Conservation (phyloP, 192 early-diverging fungal genomes). For the Coemansia guatemalensis region DNA sequence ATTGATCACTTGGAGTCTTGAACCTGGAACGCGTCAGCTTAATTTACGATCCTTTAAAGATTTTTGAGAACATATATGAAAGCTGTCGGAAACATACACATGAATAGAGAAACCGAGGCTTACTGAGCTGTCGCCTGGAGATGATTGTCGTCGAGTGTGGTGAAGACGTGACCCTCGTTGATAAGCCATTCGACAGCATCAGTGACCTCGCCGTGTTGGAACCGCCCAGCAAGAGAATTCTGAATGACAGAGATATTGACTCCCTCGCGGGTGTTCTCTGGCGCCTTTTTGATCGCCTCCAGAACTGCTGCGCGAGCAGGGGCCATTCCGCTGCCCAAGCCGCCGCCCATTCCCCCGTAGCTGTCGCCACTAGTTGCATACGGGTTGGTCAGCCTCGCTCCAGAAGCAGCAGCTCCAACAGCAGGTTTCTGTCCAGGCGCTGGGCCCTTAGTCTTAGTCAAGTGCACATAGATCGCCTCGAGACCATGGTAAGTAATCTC, state of each 20-base stretch:
- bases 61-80: too few relatives aligned
- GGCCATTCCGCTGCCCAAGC: conserved; percentile 10
- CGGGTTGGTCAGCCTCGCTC: neutral
- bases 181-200: conserved; percentile 56
- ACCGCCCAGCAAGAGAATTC: conserved; percentile 36
- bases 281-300: conserved; percentile 17
- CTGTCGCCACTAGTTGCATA: conserved; percentile 13
- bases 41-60: too few relatives aligned
- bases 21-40: too few relatives aligned
- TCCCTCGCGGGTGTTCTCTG: conserved; percentile 44
- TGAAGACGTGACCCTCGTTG: conserved; percentile 67
- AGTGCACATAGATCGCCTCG: conserved; percentile 65
- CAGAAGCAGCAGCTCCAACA: conserved; percentile 5
- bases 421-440: conserved; percentile 2
- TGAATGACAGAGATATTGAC: conserved; percentile 47
- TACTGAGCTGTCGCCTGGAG: conserved; percentile 30
- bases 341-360: conserved; percentile 9
- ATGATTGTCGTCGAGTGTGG: conserved; percentile 67
- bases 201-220: conserved; percentile 25
- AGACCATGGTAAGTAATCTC: conserved; percentile 78
- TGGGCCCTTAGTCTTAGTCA: conserved; percentile 52
- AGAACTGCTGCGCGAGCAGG: conserved; percentile 29
- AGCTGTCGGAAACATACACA: too few relatives aligned
- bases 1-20: too few relatives aligned
- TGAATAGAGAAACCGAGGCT: too few relatives aligned